These are phyloP conservation scores for Lobulomyces angularis DNA, from an alignment of 192 early-diverging fungal species.

Conservation along the genomic window DNA sequence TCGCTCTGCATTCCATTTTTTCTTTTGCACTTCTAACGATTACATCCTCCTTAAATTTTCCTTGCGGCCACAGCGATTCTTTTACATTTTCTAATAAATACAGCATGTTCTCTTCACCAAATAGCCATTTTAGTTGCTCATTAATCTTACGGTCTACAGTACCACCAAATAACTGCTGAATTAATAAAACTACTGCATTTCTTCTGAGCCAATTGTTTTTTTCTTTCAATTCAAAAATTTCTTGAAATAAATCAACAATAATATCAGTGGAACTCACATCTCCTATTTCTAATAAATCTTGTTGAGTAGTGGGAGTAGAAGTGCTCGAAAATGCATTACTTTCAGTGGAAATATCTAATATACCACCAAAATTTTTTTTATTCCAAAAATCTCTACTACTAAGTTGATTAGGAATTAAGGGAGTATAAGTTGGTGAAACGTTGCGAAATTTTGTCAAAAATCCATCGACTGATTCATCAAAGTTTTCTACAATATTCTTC, in stretches of 20 bases:
- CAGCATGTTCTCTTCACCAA: conserved; percentile 19
- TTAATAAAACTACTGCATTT: conserved; percentile 70
- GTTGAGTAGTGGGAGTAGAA: not conserved
- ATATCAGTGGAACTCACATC: conserved; percentile 58
- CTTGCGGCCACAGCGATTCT: conserved; percentile 41
- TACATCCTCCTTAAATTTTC: conserved; percentile 8
- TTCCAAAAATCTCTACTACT: conserved; percentile 1
- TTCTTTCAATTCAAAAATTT: conserved; percentile 85
- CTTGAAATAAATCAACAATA: conserved; percentile 71
- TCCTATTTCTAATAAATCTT: conserved; percentile 5
- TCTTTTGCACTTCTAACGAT: conserved; percentile 25
- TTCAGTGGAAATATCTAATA: too few species aligned
- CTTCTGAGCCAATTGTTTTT: conserved; percentile 78
- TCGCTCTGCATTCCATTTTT: conserved; percentile 25
- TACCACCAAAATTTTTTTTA: conserved; percentile 31
- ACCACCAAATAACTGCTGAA: conserved; percentile 80
- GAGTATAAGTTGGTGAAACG: conserved; percentile 5
- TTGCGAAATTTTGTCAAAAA: conserved; percentile 13
- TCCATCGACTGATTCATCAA: conserved; percentile 61
- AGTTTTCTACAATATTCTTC: conserved; percentile 59
- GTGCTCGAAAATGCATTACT: conserved; percentile 1
- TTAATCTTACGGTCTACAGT: conserved; percentile 64
- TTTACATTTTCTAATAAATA: conserved; percentile 15
- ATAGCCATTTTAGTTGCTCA: conserved; percentile 10
- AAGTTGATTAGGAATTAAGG: conserved; percentile 1